Evolutionary conservation across 1,284 basidiomycete species (phyloP).

Genomic region (Exsudoporus floridanus): DNA sequence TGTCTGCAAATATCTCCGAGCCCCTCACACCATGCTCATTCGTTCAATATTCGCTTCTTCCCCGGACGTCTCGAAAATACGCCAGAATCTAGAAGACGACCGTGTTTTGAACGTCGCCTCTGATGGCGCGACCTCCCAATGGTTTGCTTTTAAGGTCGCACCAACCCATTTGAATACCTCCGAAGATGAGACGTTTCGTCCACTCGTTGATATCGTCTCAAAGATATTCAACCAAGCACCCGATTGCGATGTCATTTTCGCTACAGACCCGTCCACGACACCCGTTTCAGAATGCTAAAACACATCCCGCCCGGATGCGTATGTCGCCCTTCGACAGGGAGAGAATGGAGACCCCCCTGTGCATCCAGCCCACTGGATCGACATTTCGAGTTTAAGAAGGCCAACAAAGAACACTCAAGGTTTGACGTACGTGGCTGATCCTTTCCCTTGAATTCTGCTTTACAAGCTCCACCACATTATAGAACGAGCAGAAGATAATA

Average conservation of each 20-base stretch:
- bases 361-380: conserved; percentile 2
- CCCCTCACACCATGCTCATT: not conserved
- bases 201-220: not conserved
- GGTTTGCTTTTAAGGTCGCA: not conserved
- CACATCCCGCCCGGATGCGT: conserved; percentile 8
- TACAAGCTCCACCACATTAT: not conserved
- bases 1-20: not conserved
- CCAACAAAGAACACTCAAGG: not conserved
- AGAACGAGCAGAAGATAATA: conserved; percentile 17
- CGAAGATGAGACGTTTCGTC: not conserved
- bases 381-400: conserved; percentile 16
- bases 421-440: not conserved
- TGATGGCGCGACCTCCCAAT: not conserved
- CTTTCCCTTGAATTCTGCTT: not conserved
- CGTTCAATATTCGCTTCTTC: not conserved
- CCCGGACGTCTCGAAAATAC: not conserved
- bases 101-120: not conserved
- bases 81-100: not conserved
- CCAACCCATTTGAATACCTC: not conserved
- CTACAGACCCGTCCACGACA: not conserved
- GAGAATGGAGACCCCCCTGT: too few relatives aligned
- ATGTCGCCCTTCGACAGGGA: too few relatives aligned
- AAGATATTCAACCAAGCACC: not conserved
- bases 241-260: not conserved
- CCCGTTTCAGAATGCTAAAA: not conserved